These are phyloP conservation scores for Exsudoporus floridanus DNA, from an alignment of 1,284 basidiomycete genomes.

Conservation along the genomic window DNA sequence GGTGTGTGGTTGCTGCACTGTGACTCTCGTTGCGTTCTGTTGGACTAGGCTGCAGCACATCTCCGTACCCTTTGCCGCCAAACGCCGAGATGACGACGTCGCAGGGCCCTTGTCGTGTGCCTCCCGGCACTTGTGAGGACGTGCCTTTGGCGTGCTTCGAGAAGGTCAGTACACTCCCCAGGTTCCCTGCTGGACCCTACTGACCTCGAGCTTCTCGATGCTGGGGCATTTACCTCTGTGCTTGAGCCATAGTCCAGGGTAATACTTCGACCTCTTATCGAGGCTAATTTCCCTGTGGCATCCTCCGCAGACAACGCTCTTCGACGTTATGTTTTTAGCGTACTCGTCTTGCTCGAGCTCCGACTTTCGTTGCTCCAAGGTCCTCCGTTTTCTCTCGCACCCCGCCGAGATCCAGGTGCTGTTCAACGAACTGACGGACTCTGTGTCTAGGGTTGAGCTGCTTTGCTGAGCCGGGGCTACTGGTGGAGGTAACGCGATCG, in stretches of 20 bases:
- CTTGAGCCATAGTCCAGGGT: conserved; percentile 34
- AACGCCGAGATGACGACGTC: not conserved
- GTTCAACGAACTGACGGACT: not conserved
- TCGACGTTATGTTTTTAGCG: conserved; percentile 22
- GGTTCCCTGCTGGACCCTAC: conserved; percentile 1
- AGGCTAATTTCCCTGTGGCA: conserved; percentile 33
- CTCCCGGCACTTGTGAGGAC: not conserved
- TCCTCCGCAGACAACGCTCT: conserved; percentile 29
- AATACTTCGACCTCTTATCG: conserved; percentile 36
- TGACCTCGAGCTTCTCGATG: conserved; percentile 31
- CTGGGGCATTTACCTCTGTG: conserved; percentile 27
- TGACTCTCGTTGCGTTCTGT: conserved; percentile 1
- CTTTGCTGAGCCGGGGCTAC: conserved; percentile 1
- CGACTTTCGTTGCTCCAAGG: conserved; percentile 27
- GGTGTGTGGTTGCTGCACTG: not conserved
- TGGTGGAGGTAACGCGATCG: conserved; percentile 11
- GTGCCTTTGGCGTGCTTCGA: conserved; percentile 18
- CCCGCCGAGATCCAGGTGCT: conserved; percentile 16
- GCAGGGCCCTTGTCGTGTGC: not conserved
- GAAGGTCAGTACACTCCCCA: conserved; percentile 11
- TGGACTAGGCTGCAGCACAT: not conserved
- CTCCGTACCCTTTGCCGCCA: not conserved
- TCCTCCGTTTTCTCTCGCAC: conserved; percentile 34
- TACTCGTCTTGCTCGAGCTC: conserved; percentile 34
- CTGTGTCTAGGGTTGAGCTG: not conserved